Evolutionary conservation across 345 rosid genomes (phyloP), one percentile per base, ranked within the genome.

Genomic region (Aethionema arabicum): DNA sequence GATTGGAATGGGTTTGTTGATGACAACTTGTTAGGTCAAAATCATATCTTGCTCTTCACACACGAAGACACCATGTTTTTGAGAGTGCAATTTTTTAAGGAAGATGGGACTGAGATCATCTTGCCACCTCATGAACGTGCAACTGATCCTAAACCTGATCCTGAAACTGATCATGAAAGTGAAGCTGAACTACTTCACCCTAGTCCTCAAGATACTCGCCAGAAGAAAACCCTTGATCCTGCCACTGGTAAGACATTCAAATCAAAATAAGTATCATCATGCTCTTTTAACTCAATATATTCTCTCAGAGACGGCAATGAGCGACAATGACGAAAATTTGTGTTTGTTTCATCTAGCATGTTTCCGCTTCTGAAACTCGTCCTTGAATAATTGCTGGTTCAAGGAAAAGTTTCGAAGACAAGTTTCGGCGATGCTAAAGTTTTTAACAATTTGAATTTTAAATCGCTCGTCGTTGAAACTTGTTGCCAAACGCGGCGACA

Each of bases 1-100:
- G 59, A 70, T 8, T 70, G 74, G 74, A 13, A 70, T 40, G 68
- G 49, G 33, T 70, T 70, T 63, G 68, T 70, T 7, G 44, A 33
- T 48, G 52, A 56, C 16, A 70, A 63, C 9, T 6, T 6, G 0
- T 32, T 70, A 55, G 45, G 21, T 13, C 52, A 63, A 4, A 42
- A 48, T 7, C 32, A 62, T 56, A 58, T 5, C 0, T 21, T 69
- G 58, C 4, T 63, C 45, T 55, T 69, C 63, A 41, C 8, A 48
- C 63, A 70, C 41, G 39, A 62, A 2, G 29, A 70, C 3, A 11
- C 63, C 0, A 48, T 56, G 68, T 13, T 21, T 43, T 7, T 63
- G 48, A 32, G 63, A 16, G 64, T 56, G 27, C 32, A 2, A 3
- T 55, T 70, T 46, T 40, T 32, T 33, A 45, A 61, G 32, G 27